Evolutionary conservation across 1,284 basidiomycete genomes (phyloP).

Genomic region (Ceratobasidium sp.): DNA sequence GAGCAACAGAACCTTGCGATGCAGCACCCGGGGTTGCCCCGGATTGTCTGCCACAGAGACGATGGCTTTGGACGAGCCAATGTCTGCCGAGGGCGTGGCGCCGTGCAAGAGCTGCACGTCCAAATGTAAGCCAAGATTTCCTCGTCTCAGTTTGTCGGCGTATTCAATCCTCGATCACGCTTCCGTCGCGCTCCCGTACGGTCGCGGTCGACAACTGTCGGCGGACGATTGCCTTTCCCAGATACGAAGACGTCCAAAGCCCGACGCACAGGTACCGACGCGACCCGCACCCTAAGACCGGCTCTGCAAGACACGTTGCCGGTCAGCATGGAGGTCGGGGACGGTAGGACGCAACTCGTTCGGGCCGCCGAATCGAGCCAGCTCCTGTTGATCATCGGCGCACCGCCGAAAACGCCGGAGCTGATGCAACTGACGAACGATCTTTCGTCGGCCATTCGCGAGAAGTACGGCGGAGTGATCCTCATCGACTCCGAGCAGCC

Average conservation of each 20-base stretch:
- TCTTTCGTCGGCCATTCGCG: background rate
- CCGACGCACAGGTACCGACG: background rate
- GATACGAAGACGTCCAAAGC: constrained; percentile 1
- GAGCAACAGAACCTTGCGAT: constrained; percentile 1
- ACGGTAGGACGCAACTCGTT: background rate
- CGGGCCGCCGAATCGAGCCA: background rate
- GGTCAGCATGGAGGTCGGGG: background rate
- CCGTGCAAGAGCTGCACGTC: background rate
- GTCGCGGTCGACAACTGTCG: no score
- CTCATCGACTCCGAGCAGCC: background rate
- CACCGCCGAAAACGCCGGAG: background rate
- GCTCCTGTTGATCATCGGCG: constrained; percentile 25
- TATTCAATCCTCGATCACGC: background rate
- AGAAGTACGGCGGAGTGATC: constrained; percentile 12
- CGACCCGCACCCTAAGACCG: background rate
- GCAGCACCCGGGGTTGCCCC: background rate
- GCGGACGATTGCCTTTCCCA: background rate
- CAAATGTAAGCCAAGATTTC: background rate
- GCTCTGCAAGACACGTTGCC: background rate
- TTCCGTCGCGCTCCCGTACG: no score
- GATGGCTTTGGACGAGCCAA: background rate
- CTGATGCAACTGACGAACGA: background rate
- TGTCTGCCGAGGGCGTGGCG: background rate
- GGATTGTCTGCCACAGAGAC: background rate
- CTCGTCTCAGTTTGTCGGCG: background rate